Percentiles rank a stretch among this genome's conserved stretches.
These are phyloP conservation scores for Thalassiosira profunda DNA, from an alignment of 108 stramenopile species.

Conservation along the genomic window DNA sequence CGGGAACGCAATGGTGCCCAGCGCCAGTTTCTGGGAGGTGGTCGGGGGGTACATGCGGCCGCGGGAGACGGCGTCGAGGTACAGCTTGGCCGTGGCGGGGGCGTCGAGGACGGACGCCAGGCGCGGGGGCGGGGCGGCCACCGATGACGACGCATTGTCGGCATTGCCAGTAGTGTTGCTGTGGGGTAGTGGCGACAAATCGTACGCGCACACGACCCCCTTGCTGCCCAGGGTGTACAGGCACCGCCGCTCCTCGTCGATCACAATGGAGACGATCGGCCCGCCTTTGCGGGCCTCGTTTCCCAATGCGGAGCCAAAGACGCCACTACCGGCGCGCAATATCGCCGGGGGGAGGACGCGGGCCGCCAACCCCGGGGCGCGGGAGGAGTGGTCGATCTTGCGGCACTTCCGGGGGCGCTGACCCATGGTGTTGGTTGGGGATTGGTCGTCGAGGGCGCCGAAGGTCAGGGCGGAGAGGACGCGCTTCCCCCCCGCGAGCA, in stretches of 20 bases:
- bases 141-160: not conserved
- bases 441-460: slow-evolving; percentile 39
- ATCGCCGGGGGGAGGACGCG: slow-evolving; percentile 73
- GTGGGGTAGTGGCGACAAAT: slow-evolving; percentile 44
- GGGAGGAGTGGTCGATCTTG: slow-evolving; percentile 77
- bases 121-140: slow-evolving; percentile 24
- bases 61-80: slow-evolving; percentile 74
- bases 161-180: not conserved
- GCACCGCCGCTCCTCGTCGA: slow-evolving; percentile 71
- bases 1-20: slow-evolving; percentile 65
- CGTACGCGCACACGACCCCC: slow-evolving; percentile 84
- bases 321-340: slow-evolving; percentile 31
- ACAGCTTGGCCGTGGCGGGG: slow-evolving; percentile 65
- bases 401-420: slow-evolving; percentile 78
- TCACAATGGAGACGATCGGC: slow-evolving; percentile 68
- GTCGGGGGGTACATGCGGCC: slow-evolving; percentile 72
- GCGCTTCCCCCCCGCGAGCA: slow-evolving; percentile 58
- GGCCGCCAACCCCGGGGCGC: slow-evolving; percentile 35
- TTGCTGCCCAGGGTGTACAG: slow-evolving; percentile 78
- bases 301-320: slow-evolving; percentile 63
- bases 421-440: too few species aligned
- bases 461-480: slow-evolving; percentile 56
- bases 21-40: slow-evolving; percentile 46
- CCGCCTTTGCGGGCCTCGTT: slow-evolving; percentile 63
- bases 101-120: slow-evolving; percentile 68